Base-by-base conservation (phyloP, 129 eudicot genomes). In the Artemisia annua region DNA sequence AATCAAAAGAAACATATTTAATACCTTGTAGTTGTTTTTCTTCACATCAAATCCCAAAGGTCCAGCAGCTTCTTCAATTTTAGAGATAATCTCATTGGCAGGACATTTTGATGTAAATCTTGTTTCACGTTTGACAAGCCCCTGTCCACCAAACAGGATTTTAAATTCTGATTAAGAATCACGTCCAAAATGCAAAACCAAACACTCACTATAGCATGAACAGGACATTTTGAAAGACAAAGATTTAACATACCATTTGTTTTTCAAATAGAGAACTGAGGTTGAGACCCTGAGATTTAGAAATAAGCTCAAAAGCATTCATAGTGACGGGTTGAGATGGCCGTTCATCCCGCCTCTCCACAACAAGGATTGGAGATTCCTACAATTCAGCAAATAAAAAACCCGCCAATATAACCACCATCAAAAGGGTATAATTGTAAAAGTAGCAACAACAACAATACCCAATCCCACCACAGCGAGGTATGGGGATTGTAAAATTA, bases 271-370 rank as follows among this genome's bases (percentile, higher is more conserved):
- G 96, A 52, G 91, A 78, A 67, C 97, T 83, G 69, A 95, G 96
- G 78, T 95, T 95, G 69, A 95, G 95, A 67, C 97, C 99, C 85
- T 95, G 99, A 20, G 99, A 95, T 50, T 87, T 95, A n/a, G 99
- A 95, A 30, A 95, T 95, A 68, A 95, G 99, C 88, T 95, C 99
- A 79, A 95, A 95, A 9, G 99, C 99, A 66, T 95, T 95, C 99
- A 95, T 88, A 14, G 97, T 75, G 67, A 86, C 88, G 13, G 99
- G 99, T 50, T 89, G 70, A 1, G 91, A 15, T 19, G 93, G 81
- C 7, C 81, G 83, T 71, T 79, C 94, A 81, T 88, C 96, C 48
- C 90, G 87, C 80, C 87, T 86, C 74, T 91, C 99, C 82, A 88
- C 96, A 16, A 95, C 97, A 74, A 95, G 85, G 46, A 85, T 59